phyloP scores from a whole-genome alignment of 345 rosid species.

The Trapa bicornis region DNA sequence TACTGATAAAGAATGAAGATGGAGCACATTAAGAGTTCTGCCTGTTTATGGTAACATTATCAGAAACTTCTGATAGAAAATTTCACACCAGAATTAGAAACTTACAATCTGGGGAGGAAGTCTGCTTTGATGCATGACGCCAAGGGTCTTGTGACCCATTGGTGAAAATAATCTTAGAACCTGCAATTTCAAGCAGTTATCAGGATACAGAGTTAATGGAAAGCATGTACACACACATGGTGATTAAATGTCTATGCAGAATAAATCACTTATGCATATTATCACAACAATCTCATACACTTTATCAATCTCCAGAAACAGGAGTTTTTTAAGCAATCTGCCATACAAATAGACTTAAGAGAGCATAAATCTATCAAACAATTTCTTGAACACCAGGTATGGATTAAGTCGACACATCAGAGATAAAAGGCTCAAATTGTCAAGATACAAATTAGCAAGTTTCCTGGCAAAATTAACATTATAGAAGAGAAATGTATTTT shows the following conservation, averaged over 20 bases:
- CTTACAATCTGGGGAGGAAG: conserved; percentile 60
- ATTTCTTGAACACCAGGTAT: background rate
- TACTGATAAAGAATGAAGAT: background rate
- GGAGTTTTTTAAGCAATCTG: background rate
- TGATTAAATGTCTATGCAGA: background rate
- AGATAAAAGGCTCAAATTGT: background rate
- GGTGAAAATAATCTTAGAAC: conserved; percentile 68
- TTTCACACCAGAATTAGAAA: conserved; percentile 3
- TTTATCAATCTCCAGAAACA: background rate
- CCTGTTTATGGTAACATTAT: background rate
- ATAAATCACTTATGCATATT: background rate
- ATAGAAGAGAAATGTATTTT: background rate
- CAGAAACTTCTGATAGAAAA: background rate
- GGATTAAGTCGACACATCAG: background rate
- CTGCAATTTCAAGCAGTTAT: conserved; percentile 24
- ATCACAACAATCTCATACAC: background rate
- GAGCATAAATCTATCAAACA: no score
- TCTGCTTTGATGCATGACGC: conserved; percentile 85
- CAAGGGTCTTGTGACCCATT: conserved; percentile 95
- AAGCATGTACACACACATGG: background rate
- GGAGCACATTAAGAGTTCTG: background rate
- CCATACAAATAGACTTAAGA: background rate
- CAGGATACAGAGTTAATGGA: background rate
- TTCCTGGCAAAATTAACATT: background rate
- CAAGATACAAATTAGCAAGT: background rate